Base-by-base conservation (phyloP, 768 basidiomycete genomes). In the Tricholoma sp. region DNA sequence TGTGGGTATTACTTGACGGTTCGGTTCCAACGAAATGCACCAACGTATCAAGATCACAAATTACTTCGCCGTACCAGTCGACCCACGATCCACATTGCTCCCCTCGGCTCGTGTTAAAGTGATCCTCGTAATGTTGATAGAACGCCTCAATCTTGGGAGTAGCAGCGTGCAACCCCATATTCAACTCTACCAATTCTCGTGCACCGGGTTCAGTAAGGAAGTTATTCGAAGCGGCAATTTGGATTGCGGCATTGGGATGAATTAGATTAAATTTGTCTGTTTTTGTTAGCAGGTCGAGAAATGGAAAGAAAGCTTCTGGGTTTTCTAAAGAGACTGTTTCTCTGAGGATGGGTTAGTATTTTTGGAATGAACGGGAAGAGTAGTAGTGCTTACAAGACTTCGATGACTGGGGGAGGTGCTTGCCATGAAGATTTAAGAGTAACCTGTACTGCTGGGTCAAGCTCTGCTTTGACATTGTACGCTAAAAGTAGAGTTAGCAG, bases 131-230 rank as follows among this genome's bases (percentile, higher is more conserved):
- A 67, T 85, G 84, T 52, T 87, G 80, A 67, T 88, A 92, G 66
- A 87, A 89, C 0, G 94, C 94, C 57, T 92, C 85, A 24, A 98
- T 80, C 64, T 84, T 87, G 0, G 95, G 93, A 0, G 84, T 83
- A 6, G 87, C 80, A 2, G 86, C 81, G 61, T 95, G 91, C 54
- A 95, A 75, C 0, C 84, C 88, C 22, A 98, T 78, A 47, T 84
- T 83, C 70, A 88, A 80, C 60, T 91, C 79, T 11, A 93, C 81
- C 1, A 81, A 75, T 24, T 81, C 79, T 12, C 84, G 63, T 0
- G 80, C 71, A 3, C 80, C 81, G 0, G 79, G 73, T 22, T 79
- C 76, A 1, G 75, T 69, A 3, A 90, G 68, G 35, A 81, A 72
- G 0, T 80, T 81, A 43, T 75, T 70, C 1, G 76, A 59, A 12